phyloP scores from a whole-genome alignment of 352 stramenopile genomes.

The Phytopythium litorale region DNA sequence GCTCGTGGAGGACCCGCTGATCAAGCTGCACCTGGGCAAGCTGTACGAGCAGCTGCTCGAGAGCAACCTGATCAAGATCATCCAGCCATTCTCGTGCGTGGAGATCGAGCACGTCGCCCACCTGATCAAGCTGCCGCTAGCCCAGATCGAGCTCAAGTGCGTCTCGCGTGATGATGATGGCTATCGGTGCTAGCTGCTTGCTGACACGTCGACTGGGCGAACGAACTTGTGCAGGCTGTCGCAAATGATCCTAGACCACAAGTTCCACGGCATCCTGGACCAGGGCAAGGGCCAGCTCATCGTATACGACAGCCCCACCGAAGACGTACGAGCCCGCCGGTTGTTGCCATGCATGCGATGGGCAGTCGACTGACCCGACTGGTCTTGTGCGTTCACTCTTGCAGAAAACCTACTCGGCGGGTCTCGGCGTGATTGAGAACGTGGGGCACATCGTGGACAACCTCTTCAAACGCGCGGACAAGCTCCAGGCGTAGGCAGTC shows the following conservation, averaged over 20 bases:
- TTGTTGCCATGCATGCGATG: background rate
- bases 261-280: constrained; percentile 98
- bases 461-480: constrained; percentile 88
- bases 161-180: no score
- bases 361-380: background rate
- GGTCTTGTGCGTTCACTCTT: constrained; percentile 5
- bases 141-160: constrained; percentile 84
- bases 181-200: no score
- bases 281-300: constrained; percentile 99
- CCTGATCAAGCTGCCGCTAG: constrained; percentile 95
- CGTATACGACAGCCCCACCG: constrained; percentile 93
- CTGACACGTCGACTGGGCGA: background rate
- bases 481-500: constrained; percentile 62
- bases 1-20: constrained; percentile 80
- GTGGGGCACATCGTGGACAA: constrained; percentile 96
- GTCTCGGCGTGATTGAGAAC: constrained; percentile 95
- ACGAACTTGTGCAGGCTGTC: constrained; percentile 88
- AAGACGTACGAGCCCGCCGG: constrained; percentile 88
- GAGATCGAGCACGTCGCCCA: constrained; percentile 97
- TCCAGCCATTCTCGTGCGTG: constrained; percentile 97
- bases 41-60: constrained; percentile 98
- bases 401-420: constrained; percentile 91
- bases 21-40: constrained; percentile 94
- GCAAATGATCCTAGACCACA: constrained; percentile 99
- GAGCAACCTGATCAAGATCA: constrained; percentile 99